A percentile compares a stretch with the other conserved stretches of the same genome.
Evolutionary conservation across 306 rosid genomes (phyloP).

Genomic region (Cicer judaicum): DNA sequence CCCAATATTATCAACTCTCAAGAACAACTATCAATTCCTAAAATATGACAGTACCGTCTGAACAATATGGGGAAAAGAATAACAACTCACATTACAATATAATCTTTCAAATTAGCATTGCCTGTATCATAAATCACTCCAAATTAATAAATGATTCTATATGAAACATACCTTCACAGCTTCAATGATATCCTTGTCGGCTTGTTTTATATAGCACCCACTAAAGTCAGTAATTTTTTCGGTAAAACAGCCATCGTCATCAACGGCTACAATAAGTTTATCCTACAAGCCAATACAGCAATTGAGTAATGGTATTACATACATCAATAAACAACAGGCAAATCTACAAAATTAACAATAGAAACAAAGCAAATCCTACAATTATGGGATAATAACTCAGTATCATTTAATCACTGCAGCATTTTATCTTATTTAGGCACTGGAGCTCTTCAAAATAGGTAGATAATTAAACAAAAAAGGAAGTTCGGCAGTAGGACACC

Average conservation of each 20-base stretch:
- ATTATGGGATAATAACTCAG: neutral
- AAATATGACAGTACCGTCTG: neutral
- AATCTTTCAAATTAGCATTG: conserved; percentile 14
- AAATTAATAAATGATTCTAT: conserved; percentile 1
- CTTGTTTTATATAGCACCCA: conserved; percentile 84
- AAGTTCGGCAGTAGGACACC: conserved; percentile 13
- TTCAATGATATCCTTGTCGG: conserved; percentile 84
- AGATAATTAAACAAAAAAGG: conserved; percentile 9
- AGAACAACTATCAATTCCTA: conserved; percentile 26
- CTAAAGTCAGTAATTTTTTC: conserved; percentile 72
- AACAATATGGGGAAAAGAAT: neutral
- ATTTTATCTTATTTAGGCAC: conserved; percentile 5
- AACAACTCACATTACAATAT: conserved; percentile 4
- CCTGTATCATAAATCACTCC: conserved; percentile 13
- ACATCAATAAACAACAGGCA: conserved; percentile 12
- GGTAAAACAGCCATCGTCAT: conserved; percentile 96
- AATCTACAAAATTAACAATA: conserved; percentile 12
- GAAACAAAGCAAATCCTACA: conserved; percentile 14
- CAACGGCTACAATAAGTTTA: conserved; percentile 84
- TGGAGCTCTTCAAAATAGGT: conserved; percentile 21
- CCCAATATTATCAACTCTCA: conserved; percentile 21
- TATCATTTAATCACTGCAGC: neutral
- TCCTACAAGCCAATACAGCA: conserved; percentile 61
- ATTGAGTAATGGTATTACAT: conserved; percentile 1
- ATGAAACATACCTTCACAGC: conserved; percentile 71